Percentiles rank a stretch among this genome's conserved stretches.
phyloP scores from a whole-genome alignment of 148 eudicot genomes.

The Dysphania ambrosioides region DNA sequence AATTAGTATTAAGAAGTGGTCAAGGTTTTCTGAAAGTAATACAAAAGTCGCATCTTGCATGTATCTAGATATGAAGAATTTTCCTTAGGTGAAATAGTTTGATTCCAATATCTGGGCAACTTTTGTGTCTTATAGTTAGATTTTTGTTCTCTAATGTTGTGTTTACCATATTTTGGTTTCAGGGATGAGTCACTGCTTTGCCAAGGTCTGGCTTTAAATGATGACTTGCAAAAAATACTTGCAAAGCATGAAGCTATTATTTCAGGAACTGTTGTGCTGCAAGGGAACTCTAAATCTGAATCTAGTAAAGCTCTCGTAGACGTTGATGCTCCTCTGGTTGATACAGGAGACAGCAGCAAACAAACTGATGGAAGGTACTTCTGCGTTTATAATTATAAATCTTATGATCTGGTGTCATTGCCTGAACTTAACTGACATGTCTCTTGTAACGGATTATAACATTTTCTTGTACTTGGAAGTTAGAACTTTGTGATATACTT shows the following conservation, averaged over 20 bases:
- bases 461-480: not conserved
- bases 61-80: too few relatives aligned
- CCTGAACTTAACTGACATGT: not conserved
- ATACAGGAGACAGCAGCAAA: constrained; percentile 66
- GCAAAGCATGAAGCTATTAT: constrained; percentile 76
- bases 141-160: not conserved
- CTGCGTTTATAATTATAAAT: too few relatives aligned
- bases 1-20: too few relatives aligned
- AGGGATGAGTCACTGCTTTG: constrained; percentile 91
- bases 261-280: constrained; percentile 42
- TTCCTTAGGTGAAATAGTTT: too few relatives aligned
- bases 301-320: constrained; percentile 46
- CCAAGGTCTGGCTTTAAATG: constrained; percentile 91
- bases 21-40: too few relatives aligned
- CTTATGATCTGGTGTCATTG: too few relatives aligned
- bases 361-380: constrained; percentile 61
- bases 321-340: constrained; percentile 69
- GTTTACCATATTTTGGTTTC: constrained; percentile 21
- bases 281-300: constrained; percentile 52
- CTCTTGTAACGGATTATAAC: not conserved
- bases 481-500: not conserved
- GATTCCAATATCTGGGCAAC: not conserved
- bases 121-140: not conserved
- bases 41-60: too few relatives aligned
- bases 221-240: constrained; percentile 81